Conservation (phyloP, 192 early-diverging fungal species). For the Umbelopsis vinacea region DNA sequence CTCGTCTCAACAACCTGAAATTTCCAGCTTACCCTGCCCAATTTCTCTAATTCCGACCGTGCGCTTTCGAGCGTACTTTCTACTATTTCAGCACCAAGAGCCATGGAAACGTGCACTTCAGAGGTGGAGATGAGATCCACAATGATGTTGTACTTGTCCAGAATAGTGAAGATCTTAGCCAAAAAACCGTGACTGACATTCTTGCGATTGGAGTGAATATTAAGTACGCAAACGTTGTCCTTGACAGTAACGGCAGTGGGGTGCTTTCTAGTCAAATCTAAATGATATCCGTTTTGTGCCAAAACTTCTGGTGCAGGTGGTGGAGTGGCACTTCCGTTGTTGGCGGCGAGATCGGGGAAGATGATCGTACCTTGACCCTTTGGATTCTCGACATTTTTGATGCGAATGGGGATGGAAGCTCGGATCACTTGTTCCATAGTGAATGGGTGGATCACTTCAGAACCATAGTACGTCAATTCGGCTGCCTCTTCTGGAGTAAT, state of each 20-base stretch:
- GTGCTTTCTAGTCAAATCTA: slow-evolving; percentile 61
- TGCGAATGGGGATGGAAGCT: slow-evolving; percentile 89
- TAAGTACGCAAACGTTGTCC: slow-evolving; percentile 86
- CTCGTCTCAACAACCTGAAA: not conserved
- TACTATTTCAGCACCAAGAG: slow-evolving; percentile 52
- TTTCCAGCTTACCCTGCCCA: slow-evolving; percentile 70
- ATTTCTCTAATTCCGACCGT: slow-evolving; percentile 67
- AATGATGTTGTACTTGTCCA: slow-evolving; percentile 80
- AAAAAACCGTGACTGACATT: slow-evolving; percentile 90
- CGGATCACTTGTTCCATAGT: slow-evolving; percentile 97
- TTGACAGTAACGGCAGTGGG: slow-evolving; percentile 94
- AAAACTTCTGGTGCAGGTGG: slow-evolving; percentile 54
- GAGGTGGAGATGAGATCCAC: slow-evolving; percentile 87
- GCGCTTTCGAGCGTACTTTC: slow-evolving; percentile 63
- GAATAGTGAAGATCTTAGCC: slow-evolving; percentile 82
- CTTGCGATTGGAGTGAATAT: slow-evolving; percentile 91
- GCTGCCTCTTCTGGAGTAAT: slow-evolving; percentile 94
- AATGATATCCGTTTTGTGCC: slow-evolving; percentile 63
- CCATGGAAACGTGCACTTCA: slow-evolving; percentile 86
- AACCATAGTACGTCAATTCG: slow-evolving; percentile 91
- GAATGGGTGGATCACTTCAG: slow-evolving; percentile 90
- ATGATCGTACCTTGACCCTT: slow-evolving; percentile 84
- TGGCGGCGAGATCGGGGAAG: slow-evolving; percentile 62
- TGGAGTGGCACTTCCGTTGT: slow-evolving; percentile 32
- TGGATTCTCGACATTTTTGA: slow-evolving; percentile 92